These are phyloP conservation scores for Gentiana straminea DNA, from an alignment of 257 asterid genomes.

Conservation along the genomic window DNA sequence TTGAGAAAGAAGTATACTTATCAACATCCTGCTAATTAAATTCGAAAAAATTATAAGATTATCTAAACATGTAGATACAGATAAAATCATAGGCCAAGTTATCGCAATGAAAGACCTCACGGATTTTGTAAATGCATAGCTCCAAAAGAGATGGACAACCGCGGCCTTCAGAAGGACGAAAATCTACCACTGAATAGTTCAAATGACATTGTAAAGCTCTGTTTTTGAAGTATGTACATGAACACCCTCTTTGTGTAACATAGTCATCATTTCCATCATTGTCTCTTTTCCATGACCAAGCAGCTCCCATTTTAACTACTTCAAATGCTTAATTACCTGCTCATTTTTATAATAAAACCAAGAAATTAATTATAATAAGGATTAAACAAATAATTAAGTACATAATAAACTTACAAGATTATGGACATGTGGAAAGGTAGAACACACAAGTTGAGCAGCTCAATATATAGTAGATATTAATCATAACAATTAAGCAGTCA, in stretches of 20 bases:
- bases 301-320: conserved; percentile 64
- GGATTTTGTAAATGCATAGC: conserved; percentile 60
- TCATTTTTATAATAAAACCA: no score
- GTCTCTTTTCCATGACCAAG: conserved; percentile 86
- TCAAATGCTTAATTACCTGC: neutral
- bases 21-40: conserved; percentile 44
- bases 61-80: conserved; percentile 8
- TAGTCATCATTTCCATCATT: conserved; percentile 51
- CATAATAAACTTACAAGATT: neutral
- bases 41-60: conserved; percentile 11
- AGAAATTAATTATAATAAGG: neutral
- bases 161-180: conserved; percentile 28
- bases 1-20: conserved; percentile 52
- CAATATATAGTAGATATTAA: neutral
- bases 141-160: conserved; percentile 69
- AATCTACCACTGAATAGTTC: conserved; percentile 35
- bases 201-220: conserved; percentile 77
- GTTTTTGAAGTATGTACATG: conserved; percentile 59
- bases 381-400: neutral
- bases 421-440: no score
- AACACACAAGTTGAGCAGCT: neutral
- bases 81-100: conserved; percentile 6
- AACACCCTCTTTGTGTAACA: conserved; percentile 41
- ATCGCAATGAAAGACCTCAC: conserved; percentile 35
- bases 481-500: neutral